phyloP scores from a whole-genome alignment of 208 protist species.

The Leishmania martiniquensis region DNA sequence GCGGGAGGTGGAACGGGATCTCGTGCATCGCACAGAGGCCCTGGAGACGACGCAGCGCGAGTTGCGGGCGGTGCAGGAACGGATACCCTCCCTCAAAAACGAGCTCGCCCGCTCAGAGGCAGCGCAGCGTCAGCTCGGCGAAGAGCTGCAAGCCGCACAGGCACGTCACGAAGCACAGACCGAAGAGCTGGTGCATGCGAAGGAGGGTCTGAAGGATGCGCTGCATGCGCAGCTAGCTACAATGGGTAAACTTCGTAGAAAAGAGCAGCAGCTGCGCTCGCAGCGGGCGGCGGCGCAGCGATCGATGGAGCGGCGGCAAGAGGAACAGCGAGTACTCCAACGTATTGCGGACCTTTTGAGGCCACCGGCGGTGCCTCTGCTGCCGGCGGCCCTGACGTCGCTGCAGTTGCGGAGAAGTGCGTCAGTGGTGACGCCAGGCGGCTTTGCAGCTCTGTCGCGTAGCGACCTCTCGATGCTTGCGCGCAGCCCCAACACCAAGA shows the following conservation, averaged over 20 bases:
- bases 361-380: not conserved
- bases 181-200: slow-evolving; percentile 20
- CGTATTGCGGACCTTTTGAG: slow-evolving; percentile 11
- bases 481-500: not conserved
- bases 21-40: slow-evolving; percentile 3
- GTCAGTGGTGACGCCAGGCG: not conserved
- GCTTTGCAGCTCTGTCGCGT: not conserved
- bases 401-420: not conserved
- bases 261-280: slow-evolving; percentile 18
- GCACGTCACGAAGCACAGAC: slow-evolving; percentile 1
- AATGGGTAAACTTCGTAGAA: not conserved
- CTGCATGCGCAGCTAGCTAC: slow-evolving; percentile 30
- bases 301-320: slow-evolving; percentile 13
- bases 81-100: not conserved
- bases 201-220: slow-evolving; percentile 30
- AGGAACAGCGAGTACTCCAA: slow-evolving; percentile 8
- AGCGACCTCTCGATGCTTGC: not conserved
- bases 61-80: slow-evolving; percentile 10
- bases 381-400: not conserved
- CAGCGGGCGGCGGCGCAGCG: slow-evolving; percentile 14
- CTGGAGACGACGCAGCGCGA: slow-evolving; percentile 29
- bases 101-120: slow-evolving; percentile 1
- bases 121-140: slow-evolving; percentile 36
- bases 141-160: slow-evolving; percentile 25
- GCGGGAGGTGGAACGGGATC: slow-evolving; percentile 8